These are phyloP conservation scores for Ophiosphaerella narmari DNA, from an alignment of 2,329 filamentous ascomycete genomes.

Conservation along the genomic window DNA sequence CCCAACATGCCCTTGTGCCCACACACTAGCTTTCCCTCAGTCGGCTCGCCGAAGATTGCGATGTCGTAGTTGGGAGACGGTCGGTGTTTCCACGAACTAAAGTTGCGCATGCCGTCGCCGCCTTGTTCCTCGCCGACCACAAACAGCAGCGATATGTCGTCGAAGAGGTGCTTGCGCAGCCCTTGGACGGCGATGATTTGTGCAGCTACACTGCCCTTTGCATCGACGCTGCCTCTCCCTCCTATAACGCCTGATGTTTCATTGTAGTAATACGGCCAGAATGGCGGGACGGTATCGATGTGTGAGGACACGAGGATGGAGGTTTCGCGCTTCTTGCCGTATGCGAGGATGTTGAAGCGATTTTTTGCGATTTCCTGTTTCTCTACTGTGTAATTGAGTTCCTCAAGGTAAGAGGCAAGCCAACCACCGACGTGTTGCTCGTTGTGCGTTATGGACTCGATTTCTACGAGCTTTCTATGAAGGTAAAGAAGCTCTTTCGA, in stretches of 20 bases:
- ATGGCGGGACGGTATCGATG: slow-evolving; percentile 75
- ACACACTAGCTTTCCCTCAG: slow-evolving; percentile 81
- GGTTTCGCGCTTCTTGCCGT: slow-evolving; percentile 56
- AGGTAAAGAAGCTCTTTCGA: slow-evolving; percentile 66
- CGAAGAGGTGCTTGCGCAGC: slow-evolving; percentile 52
- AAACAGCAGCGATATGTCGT: slow-evolving; percentile 59
- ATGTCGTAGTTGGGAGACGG: slow-evolving; percentile 59
- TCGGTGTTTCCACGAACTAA: slow-evolving; percentile 42
- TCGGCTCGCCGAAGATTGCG: slow-evolving; percentile 91
- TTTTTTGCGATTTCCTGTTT: slow-evolving; percentile 57
- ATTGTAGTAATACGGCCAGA: slow-evolving; percentile 67
- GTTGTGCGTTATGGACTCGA: slow-evolving; percentile 71
- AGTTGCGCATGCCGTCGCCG: slow-evolving; percentile 76
- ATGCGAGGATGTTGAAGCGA: slow-evolving; percentile 80
- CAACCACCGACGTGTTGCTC: slow-evolving; percentile 72
- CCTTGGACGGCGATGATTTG: slow-evolving; percentile 70
- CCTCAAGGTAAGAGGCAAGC: slow-evolving; percentile 68
- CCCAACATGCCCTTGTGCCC: slow-evolving; percentile 87
- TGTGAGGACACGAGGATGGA: slow-evolving; percentile 75
- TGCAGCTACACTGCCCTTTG: slow-evolving; percentile 65
- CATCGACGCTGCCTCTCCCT: slow-evolving; percentile 74
- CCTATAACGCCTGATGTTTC: slow-evolving; percentile 59
- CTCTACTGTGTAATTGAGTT: slow-evolving; percentile 65
- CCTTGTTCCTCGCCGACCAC: slow-evolving; percentile 81
- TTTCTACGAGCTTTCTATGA: slow-evolving; percentile 75